Percentiles rank a stretch among this genome's conserved stretches.
These are phyloP conservation scores for Ruellia speciosa DNA, from an alignment of 305 asterid species.

Conservation along the genomic window DNA sequence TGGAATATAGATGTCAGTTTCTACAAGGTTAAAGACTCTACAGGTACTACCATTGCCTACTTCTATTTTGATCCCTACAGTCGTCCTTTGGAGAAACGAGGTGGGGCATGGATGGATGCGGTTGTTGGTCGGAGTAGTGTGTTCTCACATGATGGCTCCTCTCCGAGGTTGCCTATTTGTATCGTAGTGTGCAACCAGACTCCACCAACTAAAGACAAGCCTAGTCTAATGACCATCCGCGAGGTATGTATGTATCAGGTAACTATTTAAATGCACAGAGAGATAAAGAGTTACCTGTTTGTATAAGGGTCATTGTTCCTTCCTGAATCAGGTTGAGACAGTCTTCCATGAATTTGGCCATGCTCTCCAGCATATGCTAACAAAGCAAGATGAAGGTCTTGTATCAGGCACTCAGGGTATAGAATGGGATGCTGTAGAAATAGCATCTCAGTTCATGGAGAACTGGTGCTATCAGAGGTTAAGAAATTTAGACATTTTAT, in stretches of 20 bases:
- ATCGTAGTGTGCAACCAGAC: slow-evolving; percentile 78
- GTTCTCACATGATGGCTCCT: slow-evolving; percentile 34
- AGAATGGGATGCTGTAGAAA: slow-evolving; percentile 85
- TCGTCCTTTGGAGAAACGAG: slow-evolving; percentile 73
- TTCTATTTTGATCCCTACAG: slow-evolving; percentile 78
- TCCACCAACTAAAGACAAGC: slow-evolving; percentile 65
- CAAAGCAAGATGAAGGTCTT: slow-evolving; percentile 77
- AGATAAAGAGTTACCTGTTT: too few species aligned
- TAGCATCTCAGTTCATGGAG: slow-evolving; percentile 78
- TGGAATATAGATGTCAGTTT: slow-evolving; percentile 65
- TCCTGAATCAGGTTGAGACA: slow-evolving; percentile 46
- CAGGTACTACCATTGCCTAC: slow-evolving; percentile 47
- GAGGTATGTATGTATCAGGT: slow-evolving; percentile 36
- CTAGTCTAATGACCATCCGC: slow-evolving; percentile 73
- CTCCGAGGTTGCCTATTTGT: slow-evolving; percentile 56
- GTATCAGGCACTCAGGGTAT: slow-evolving; percentile 62
- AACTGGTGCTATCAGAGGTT: slow-evolving; percentile 89
- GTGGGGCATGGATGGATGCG: slow-evolving; percentile 78
- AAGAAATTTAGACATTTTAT: too few species aligned
- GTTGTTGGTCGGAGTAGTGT: slow-evolving; percentile 58
- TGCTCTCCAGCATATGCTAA: slow-evolving; percentile 77
- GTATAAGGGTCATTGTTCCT: too few species aligned
- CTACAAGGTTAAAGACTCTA: slow-evolving; percentile 49
- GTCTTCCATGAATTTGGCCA: slow-evolving; percentile 84
- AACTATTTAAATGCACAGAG: too few species aligned